These are phyloP conservation scores for Oidiodendron maius DNA, from an alignment of 495 filamentous ascomycete species.

Conservation along the genomic window DNA sequence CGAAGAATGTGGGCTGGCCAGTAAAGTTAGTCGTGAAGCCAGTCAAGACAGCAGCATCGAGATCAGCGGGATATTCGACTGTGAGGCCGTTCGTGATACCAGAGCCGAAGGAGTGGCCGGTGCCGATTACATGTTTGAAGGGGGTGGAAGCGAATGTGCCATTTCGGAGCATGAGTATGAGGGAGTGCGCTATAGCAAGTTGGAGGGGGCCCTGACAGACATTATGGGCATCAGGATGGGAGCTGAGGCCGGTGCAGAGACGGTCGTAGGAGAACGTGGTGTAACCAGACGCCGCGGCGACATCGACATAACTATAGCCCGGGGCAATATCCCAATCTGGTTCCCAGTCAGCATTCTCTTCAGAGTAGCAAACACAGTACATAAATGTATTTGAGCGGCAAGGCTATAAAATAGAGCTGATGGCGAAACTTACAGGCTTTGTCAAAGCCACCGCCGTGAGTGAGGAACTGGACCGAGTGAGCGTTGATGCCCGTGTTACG, in stretches of 20 bases:
- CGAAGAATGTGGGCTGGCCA: conserved; percentile 2
- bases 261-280: conserved; percentile 38
- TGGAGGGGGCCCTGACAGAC: conserved; percentile 31
- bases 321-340: conserved; percentile 12
- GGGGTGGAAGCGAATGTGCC: conserved; percentile 16
- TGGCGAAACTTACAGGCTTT: no score
- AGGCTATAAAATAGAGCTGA: no score
- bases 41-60: conserved; percentile 28
- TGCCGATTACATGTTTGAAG: conserved; percentile 31
- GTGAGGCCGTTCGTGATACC: conserved; percentile 22
- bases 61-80: conserved; percentile 21
- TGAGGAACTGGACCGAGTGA: conserved; percentile 9
- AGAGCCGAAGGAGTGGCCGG: conserved; percentile 34
- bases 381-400: no score
- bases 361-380: no score
- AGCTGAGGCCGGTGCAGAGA: conserved; percentile 30
- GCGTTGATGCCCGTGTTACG: not conserved
- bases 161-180: conserved; percentile 25
- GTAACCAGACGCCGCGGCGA: conserved; percentile 27
- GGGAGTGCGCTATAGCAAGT: conserved; percentile 30
- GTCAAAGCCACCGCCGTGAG: conserved; percentile 11
- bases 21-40: conserved; percentile 16
- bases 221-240: conserved; percentile 31
- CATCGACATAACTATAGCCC: conserved; percentile 27
- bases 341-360: no score